phyloP scores from a whole-genome alignment of 192 early-diverging fungal species.

The Coemansia erecta region DNA sequence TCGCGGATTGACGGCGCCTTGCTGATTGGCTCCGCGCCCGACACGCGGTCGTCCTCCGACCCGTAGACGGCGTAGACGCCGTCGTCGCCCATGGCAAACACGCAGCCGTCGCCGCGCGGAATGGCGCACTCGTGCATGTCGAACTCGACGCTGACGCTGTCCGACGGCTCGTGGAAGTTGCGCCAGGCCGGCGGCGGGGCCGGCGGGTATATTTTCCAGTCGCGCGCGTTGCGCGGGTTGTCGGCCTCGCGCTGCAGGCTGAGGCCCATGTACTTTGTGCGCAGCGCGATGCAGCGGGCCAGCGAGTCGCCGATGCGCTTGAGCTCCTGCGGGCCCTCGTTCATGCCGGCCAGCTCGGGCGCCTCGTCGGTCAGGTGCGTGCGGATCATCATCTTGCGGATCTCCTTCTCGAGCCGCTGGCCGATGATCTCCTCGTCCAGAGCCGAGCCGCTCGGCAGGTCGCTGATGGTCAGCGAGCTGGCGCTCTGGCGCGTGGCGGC shows the following conservation, averaged over 20 bases:
- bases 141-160: constrained; percentile 13
- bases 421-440: constrained; percentile 32
- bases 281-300: constrained; percentile 71
- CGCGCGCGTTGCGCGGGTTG: constrained; percentile 77
- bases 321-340: constrained; percentile 34
- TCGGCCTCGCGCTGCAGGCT: constrained; percentile 71
- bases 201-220: constrained; percentile 85
- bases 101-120: constrained; percentile 15
- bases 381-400: constrained; percentile 42
- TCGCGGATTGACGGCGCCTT: constrained; percentile 72
- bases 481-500: not conserved
- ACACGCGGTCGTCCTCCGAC: not conserved
- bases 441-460: not conserved
- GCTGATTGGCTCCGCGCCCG: constrained; percentile 34
- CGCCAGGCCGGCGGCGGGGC: constrained; percentile 76
- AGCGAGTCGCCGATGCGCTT: constrained; percentile 45
- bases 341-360: constrained; percentile 27
- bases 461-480: not conserved
- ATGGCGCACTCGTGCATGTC: constrained; percentile 11
- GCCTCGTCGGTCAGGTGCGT: constrained; percentile 17
- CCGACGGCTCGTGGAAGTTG: constrained; percentile 34
- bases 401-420: constrained; percentile 34
- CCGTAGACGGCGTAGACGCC: constrained; percentile 61
- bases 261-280: constrained; percentile 80
- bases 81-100: constrained; percentile 52